Evolutionary conservation across 192 early-diverging fungal genomes (phyloP).

Genomic region (Thamnidium elegans): DNA sequence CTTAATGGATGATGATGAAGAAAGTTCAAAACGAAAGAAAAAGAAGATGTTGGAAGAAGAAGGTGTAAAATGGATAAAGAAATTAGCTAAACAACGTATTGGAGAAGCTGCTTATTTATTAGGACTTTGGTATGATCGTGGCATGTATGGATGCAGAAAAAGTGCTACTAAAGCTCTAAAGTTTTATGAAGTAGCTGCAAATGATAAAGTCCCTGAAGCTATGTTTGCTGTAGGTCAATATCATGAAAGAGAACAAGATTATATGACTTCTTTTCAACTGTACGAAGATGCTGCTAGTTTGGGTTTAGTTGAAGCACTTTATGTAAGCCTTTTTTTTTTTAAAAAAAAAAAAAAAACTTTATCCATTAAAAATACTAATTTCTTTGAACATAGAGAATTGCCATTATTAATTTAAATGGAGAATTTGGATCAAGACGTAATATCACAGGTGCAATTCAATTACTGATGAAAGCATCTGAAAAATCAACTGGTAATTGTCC

Average conservation of each 20-base stretch:
- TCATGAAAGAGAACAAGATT: slow-evolving; percentile 63
- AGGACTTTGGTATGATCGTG: slow-evolving; percentile 66
- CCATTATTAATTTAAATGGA: slow-evolving; percentile 74
- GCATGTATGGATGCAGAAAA: slow-evolving; percentile 49
- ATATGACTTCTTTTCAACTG: slow-evolving; percentile 22
- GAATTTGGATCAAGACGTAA: slow-evolving; percentile 65
- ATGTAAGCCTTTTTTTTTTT: slow-evolving; percentile 36
- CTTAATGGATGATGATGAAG: not conserved
- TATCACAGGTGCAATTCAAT: slow-evolving; percentile 75
- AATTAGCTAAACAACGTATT: slow-evolving; percentile 60
- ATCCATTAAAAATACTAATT: not conserved
- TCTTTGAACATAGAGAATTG: slow-evolving; percentile 65
- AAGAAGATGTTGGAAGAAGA: slow-evolving; percentile 45
- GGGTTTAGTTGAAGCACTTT: slow-evolving; percentile 65
- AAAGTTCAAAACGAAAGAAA: slow-evolving; percentile 2
- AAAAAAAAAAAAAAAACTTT: no score
- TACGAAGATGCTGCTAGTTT: slow-evolving; percentile 63
- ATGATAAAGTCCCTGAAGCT: slow-evolving; percentile 59
- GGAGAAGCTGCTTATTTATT: slow-evolving; percentile 71
- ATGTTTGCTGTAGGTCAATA: slow-evolving; percentile 61
- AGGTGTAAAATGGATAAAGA: slow-evolving; percentile 68
- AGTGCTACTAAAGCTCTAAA: slow-evolving; percentile 64
- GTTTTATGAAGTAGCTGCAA: slow-evolving; percentile 61
- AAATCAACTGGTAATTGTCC: slow-evolving; percentile 55
- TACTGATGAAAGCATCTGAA: slow-evolving; percentile 71